Base-by-base conservation (phyloP, 345 rosid species). In the Carallia pectinifolia region DNA sequence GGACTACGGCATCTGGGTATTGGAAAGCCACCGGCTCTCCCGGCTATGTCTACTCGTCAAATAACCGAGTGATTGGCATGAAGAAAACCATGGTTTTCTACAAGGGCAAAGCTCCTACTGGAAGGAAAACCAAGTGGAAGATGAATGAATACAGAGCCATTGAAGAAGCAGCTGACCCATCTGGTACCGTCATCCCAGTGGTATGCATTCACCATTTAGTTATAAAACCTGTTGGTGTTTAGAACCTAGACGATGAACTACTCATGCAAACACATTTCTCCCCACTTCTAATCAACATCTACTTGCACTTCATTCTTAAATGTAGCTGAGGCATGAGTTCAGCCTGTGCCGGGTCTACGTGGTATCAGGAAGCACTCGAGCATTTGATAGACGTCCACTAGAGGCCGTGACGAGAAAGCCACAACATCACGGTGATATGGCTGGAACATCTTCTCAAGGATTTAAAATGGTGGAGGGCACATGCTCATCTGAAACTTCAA, bases 1-100 rank as follows among this genome's bases (percentile, higher is more conserved):
- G 99, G 44, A 90, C 90, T 55, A 95, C 97, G 6, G 76, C 85
- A 37, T 77, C 90, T 7, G 99, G 99, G 58, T 95, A 95, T 74
- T 95, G 99, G 99, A 95, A 95, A 71, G 97, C 97, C 3, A 92
- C 99, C 1, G 99, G 99, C 17, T 89, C 99, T 30, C 97, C 99
- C 19, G 77, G 85, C 47, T 85, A 91, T 37, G 96, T 95, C 9
- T 90, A 82, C 78, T 92, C 99, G 2, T 72, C 89, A 0, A 88
- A 85, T 53, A 84, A 81, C 76, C 73, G 73, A 67, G 92, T 89
- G 63, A 90, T 95, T 47, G 97, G 96, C 13, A 60, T 89, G 71
- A 90, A 86, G 88, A 92, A 92, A 79, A 92, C 93, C 37, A 90
- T 95, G 97, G 97, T 95, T 52, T 95, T 92, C 87, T 92, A 95